Conservation (phyloP, 148 eudicot genomes). For the Rhododendron molle region DNA sequence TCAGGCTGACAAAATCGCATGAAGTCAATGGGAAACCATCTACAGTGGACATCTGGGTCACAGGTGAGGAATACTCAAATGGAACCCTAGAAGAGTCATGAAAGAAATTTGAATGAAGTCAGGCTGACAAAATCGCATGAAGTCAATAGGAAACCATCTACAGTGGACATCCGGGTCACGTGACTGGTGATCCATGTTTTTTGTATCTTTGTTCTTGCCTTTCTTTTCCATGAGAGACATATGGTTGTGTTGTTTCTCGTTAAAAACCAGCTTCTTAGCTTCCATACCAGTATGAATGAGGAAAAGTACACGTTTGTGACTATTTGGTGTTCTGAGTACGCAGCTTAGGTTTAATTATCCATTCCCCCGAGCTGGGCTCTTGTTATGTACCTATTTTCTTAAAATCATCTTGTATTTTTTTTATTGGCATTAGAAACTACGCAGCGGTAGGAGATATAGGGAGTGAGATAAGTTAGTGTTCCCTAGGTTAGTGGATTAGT, state of each 20-base stretch:
- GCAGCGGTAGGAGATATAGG: neutral
- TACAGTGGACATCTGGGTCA: neutral
- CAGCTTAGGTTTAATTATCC: neutral
- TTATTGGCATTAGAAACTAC: neutral
- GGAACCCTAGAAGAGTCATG: slow-evolving; percentile 42
- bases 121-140: neutral
- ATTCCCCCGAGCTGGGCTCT: neutral
- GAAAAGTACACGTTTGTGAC: neutral
- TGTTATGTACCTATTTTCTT: neutral
- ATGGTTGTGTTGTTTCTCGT: neutral
- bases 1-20: neutral
- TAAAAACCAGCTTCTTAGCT: neutral
- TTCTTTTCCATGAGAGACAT: neutral
- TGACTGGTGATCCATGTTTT: neutral
- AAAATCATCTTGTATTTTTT: neutral
- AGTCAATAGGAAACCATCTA: neutral
- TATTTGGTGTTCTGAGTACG: neutral
- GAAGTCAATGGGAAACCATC: neutral
- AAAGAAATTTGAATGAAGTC: neutral
- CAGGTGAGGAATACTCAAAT: slow-evolving; percentile 34
- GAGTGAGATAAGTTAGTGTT: neutral
- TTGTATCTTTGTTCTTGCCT: neutral
- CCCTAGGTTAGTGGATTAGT: neutral
- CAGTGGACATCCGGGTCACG: neutral
- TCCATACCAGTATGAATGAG: neutral